A percentile compares a stretch with the other conserved stretches of the same genome.
These are phyloP conservation scores for Ogataea paraovalis DNA, from an alignment of 805 yeast genomes.

Conservation along the genomic window DNA sequence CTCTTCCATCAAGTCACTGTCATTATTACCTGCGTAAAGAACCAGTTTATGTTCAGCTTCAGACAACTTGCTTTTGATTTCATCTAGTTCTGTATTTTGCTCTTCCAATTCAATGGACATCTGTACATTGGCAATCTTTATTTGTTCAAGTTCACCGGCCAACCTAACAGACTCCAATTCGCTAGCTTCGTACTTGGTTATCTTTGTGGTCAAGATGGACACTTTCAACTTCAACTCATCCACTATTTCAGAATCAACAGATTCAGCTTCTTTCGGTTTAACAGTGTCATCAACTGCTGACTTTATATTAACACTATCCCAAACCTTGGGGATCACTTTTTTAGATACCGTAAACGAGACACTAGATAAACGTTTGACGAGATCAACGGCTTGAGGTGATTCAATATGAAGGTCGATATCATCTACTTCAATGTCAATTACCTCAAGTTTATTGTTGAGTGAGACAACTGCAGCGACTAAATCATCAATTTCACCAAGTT, in stretches of 20 bases:
- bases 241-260: constrained; percentile 16
- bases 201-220: constrained; percentile 41
- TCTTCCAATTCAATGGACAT: constrained; percentile 14
- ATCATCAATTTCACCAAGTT: not conserved
- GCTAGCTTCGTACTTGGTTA: constrained; percentile 31
- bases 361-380: not conserved
- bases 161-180: constrained; percentile 26
- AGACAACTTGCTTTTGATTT: constrained; percentile 1
- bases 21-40: constrained; percentile 9
- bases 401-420: not conserved
- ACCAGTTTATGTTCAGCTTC: constrained; percentile 8
- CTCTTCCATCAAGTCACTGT: constrained; percentile 9
- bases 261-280: not conserved
- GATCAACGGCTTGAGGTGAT: not conserved
- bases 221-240: constrained; percentile 45
- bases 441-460: not conserved
- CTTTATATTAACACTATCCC: not conserved
- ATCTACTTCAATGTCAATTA: not conserved
- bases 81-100: constrained; percentile 9
- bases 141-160: constrained; percentile 17
- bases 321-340: not conserved
- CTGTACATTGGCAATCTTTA: constrained; percentile 22
- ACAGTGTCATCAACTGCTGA: not conserved
- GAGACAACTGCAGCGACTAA: not conserved
- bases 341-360: not conserved